Evolutionary conservation across 73 alveolate genomes (phyloP).

Genomic region (Effrenium voratum): DNA sequence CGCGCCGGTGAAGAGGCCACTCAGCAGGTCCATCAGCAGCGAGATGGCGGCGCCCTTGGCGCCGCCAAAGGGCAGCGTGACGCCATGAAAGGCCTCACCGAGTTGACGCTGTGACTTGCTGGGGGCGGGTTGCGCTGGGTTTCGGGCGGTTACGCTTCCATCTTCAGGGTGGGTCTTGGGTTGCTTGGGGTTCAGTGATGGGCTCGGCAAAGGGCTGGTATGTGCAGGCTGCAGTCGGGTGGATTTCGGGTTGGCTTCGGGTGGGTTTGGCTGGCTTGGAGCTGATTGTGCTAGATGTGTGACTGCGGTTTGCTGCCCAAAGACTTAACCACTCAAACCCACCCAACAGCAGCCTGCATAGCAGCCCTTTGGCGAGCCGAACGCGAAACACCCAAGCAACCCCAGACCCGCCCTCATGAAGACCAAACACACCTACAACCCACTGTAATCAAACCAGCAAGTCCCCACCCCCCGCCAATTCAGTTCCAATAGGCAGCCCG

Average conservation of each 20-base stretch:
- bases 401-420: too few species aligned
- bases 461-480: too few species aligned
- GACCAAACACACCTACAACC: too few species aligned
- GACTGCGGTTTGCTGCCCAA: too few species aligned
- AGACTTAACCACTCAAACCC: too few species aligned
- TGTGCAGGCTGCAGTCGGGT: background rate
- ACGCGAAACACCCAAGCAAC: too few species aligned
- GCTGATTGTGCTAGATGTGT: too few species aligned
- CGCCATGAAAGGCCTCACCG: constrained; percentile 43
- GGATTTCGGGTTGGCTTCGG: background rate
- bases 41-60: constrained; percentile 59
- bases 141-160: too few species aligned
- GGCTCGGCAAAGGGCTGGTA: background rate
- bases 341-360: too few species aligned
- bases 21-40: constrained; percentile 38
- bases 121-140: background rate
- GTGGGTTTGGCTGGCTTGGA: background rate
- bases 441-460: too few species aligned
- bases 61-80: constrained; percentile 57
- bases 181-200: background rate
- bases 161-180: background rate
- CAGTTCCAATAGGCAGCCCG: too few species aligned
- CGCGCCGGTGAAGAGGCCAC: constrained; percentile 48
- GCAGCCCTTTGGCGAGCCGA: too few species aligned
- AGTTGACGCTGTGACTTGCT: background rate